phyloP scores from a whole-genome alignment of 176 grass and related monocot genomes.

The Musa troglodytarum region DNA sequence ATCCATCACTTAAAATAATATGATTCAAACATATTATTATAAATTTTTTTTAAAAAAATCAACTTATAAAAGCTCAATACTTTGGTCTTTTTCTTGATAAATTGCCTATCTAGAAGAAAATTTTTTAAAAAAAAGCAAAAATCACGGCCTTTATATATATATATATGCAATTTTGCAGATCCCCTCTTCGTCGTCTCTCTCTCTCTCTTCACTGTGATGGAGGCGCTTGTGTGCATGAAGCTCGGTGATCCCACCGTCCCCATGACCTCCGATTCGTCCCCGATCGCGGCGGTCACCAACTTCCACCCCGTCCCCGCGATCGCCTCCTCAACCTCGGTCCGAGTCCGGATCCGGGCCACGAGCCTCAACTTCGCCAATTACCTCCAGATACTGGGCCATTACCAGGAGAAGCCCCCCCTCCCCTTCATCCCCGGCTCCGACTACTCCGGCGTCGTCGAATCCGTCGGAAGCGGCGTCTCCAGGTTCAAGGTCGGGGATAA shows the following conservation, averaged over 20 bases:
- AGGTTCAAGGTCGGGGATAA: slow-evolving; percentile 50
- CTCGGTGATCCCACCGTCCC: slow-evolving; percentile 65
- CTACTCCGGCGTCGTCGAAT: slow-evolving; percentile 76
- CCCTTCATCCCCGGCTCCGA: slow-evolving; percentile 74
- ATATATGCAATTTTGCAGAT: no score
- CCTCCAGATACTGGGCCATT: slow-evolving; percentile 78
- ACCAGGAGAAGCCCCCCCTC: slow-evolving; percentile 68
- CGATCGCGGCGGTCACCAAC: slow-evolving; percentile 34
- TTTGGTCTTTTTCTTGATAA: no score
- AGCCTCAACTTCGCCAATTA: slow-evolving; percentile 83
- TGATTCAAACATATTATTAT: no score
- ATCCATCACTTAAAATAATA: no score
- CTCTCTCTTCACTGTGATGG: slow-evolving; percentile 25
- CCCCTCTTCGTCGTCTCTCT: neutral
- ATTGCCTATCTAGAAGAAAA: no score
- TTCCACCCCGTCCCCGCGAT: slow-evolving; percentile 39
- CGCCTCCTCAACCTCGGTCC: slow-evolving; percentile 47
- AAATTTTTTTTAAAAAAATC: no score
- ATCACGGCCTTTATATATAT: no score
- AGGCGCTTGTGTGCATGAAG: slow-evolving; percentile 58
- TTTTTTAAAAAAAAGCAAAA: no score
- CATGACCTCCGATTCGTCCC: slow-evolving; percentile 30
- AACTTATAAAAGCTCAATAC: no score
- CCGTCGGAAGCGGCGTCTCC: slow-evolving; percentile 49
- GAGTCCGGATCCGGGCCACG: slow-evolving; percentile 54